A percentile compares a stretch with the other conserved stretches of the same genome.
phyloP scores from a whole-genome alignment of 371 early-diverging fungal species.

The Syncephalis plumigaleata region DNA sequence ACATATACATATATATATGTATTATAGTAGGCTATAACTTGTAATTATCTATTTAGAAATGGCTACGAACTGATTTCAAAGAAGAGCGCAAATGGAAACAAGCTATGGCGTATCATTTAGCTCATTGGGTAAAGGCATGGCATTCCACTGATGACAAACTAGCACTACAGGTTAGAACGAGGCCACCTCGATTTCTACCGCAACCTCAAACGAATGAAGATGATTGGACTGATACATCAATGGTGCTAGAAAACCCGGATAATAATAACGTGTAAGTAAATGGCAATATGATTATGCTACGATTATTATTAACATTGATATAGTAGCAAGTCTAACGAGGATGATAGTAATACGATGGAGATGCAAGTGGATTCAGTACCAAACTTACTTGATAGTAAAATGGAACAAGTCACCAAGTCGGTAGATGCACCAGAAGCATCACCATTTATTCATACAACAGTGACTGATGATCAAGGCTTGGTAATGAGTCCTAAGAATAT shows the following conservation, averaged over 20 bases:
- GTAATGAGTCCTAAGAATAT: too few species aligned
- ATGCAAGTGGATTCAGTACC: too few species aligned
- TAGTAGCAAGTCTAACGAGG: background rate
- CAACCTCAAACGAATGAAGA: background rate
- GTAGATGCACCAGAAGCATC: too few species aligned
- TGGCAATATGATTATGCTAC: background rate
- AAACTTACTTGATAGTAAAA: too few species aligned
- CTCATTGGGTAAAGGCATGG: constrained; percentile 66
- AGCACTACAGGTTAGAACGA: constrained; percentile 40
- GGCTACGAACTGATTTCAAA: constrained; percentile 72
- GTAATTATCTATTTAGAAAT: constrained; percentile 27
- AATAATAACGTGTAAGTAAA: background rate
- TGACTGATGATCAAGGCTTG: too few species aligned
- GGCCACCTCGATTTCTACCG: background rate
- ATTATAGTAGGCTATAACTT: background rate
- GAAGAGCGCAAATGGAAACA: constrained; percentile 78
- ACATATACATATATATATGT: background rate
- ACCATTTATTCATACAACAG: too few species aligned
- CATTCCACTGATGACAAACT: constrained; percentile 55
- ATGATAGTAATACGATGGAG: too few species aligned
- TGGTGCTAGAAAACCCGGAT: background rate
- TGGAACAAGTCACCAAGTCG: too few species aligned
- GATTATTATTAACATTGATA: background rate
- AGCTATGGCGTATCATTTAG: constrained; percentile 47
- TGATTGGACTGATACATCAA: background rate